Conservation (phyloP, 1,139 yeast genomes). For the Candida tetrigidarum region DNA sequence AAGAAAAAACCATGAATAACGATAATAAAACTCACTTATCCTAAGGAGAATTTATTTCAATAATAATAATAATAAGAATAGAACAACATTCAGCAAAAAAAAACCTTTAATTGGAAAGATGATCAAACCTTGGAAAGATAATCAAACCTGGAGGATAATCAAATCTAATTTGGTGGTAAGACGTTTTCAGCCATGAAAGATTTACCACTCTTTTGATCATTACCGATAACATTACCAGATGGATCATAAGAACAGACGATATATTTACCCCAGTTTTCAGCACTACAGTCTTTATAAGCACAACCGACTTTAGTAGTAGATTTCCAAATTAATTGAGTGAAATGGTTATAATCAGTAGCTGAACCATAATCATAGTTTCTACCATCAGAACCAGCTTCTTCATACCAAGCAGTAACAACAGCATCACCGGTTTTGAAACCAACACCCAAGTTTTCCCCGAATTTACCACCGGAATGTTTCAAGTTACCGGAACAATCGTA, state of each 20-base stretch:
- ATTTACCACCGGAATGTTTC: constrained; percentile 76
- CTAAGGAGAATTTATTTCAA: constrained; percentile 1
- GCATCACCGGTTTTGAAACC: constrained; percentile 59
- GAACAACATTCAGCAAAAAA: neutral
- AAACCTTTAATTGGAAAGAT: no score
- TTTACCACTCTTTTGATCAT: constrained; percentile 9
- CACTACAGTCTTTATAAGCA: constrained; percentile 60
- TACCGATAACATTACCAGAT: constrained; percentile 47
- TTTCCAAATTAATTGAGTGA: constrained; percentile 89
- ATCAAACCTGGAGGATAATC: no score
- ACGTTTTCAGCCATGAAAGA: constrained; percentile 9
- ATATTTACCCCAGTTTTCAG: constrained; percentile 51
- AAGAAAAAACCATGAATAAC: neutral
- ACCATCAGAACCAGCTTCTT: constrained; percentile 48
- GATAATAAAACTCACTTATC: constrained; percentile 6
- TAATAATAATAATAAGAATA: neutral
- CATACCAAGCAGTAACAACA: constrained; percentile 85
- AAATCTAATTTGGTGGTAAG: constrained; percentile 6
- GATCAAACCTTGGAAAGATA: no score
- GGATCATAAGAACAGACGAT: constrained; percentile 57
- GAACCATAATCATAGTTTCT: constrained; percentile 53
- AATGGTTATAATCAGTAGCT: constrained; percentile 46
- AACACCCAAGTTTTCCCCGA: constrained; percentile 88
- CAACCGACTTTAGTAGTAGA: constrained; percentile 72
- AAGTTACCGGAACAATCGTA: constrained; percentile 73